These are phyloP conservation scores for Scleroderma bovista DNA, from an alignment of 768 basidiomycete genomes.

Conservation along the genomic window DNA sequence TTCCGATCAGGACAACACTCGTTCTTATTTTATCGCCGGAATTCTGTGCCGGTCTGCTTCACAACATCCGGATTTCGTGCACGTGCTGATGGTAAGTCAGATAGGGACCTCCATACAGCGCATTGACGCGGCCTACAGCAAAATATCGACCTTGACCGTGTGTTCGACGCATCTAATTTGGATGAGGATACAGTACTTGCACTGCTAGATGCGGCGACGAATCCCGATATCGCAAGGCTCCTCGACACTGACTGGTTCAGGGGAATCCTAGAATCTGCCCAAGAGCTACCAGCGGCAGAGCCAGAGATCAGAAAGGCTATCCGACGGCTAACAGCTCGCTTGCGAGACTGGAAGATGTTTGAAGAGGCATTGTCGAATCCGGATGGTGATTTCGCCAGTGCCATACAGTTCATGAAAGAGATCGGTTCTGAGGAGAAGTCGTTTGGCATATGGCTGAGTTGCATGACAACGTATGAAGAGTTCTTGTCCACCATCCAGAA, in stretches of 20 bases:
- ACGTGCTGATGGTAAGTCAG: constrained; percentile 39
- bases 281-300: constrained; percentile 28
- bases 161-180: constrained; percentile 51
- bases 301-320: constrained; percentile 41
- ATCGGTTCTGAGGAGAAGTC: constrained; percentile 60
- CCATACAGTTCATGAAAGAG: constrained; percentile 52
- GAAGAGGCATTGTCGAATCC: constrained; percentile 56
- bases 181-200: constrained; percentile 51
- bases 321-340: constrained; percentile 41
- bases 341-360: constrained; percentile 55
- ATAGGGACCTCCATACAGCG: not conserved
- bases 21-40: constrained; percentile 56
- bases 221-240: constrained; percentile 55
- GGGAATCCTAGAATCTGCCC: constrained; percentile 46
- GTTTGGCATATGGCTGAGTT: constrained; percentile 68
- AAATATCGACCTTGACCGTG: constrained; percentile 45
- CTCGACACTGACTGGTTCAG: constrained; percentile 37
- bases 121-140: constrained; percentile 36
- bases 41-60: constrained; percentile 61
- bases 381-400: constrained; percentile 43
- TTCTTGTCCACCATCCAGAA: constrained; percentile 33
- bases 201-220: constrained; percentile 61
- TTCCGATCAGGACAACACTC: constrained; percentile 40
- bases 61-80: constrained; percentile 48
- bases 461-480: constrained; percentile 55